phyloP scores from a whole-genome alignment of 2,329 filamentous ascomycete species.

The Aspergillus sp. region DNA sequence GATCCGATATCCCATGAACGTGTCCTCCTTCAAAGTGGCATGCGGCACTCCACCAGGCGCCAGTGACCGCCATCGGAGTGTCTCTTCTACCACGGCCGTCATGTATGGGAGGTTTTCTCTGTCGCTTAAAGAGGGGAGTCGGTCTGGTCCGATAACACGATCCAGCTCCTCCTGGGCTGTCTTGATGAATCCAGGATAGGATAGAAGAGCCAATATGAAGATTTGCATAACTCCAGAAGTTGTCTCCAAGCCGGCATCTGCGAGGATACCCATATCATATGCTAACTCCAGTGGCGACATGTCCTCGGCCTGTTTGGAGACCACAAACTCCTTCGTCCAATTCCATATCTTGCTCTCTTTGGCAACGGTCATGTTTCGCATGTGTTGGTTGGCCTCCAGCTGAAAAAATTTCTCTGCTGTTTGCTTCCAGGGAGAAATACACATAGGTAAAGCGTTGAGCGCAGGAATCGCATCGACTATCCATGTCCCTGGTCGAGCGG shows the following conservation, averaged over 20 bases:
- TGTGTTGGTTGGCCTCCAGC: conserved; percentile 17
- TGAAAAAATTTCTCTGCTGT: conserved; percentile 15
- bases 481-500: conserved; percentile 43
- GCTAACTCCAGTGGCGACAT: conserved; percentile 44
- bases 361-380: conserved; percentile 16
- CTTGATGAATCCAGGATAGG: conserved; percentile 40
- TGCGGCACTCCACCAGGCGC: conserved; percentile 47
- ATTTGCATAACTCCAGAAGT: conserved; percentile 45
- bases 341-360: conserved; percentile 21
- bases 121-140: conserved; percentile 31
- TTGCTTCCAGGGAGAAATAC: conserved; percentile 38
- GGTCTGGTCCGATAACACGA: conserved; percentile 26
- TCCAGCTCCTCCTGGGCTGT: conserved; percentile 41
- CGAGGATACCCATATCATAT: conserved; percentile 44
- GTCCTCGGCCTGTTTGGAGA: conserved; percentile 38
- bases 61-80: conserved; percentile 30
- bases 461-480: conserved; percentile 44
- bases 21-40: conserved; percentile 45
- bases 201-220: conserved; percentile 46
- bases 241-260: conserved; percentile 50
- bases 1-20: conserved; percentile 48
- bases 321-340: conserved; percentile 21
- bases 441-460: conserved; percentile 40
- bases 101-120: conserved; percentile 24
- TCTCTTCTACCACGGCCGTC: conserved; percentile 27